Conservation (phyloP, 2,329 filamentous ascomycete species). For the Venturia nashicola region DNA sequence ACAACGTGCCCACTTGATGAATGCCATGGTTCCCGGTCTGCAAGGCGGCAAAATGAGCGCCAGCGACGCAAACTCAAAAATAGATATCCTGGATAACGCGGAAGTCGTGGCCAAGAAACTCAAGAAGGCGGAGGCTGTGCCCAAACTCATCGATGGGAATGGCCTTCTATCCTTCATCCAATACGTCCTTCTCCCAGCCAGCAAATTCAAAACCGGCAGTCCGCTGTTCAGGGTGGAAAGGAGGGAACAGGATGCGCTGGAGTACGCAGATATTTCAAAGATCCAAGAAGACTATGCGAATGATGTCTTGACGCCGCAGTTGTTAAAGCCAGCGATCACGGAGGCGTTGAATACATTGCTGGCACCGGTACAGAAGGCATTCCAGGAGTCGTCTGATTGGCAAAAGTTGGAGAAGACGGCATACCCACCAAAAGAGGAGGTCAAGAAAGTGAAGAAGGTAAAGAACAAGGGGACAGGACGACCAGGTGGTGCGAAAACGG, state of each 20-base stretch:
- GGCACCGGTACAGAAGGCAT: slow-evolving; percentile 65
- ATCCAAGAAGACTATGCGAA: slow-evolving; percentile 69
- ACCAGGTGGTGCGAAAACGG: slow-evolving; percentile 24
- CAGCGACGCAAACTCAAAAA: slow-evolving; percentile 66
- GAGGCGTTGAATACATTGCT: slow-evolving; percentile 62
- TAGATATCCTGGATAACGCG: slow-evolving; percentile 75
- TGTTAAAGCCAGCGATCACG: slow-evolving; percentile 74
- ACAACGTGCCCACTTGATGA: slow-evolving; percentile 58
- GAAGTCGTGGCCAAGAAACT: slow-evolving; percentile 72
- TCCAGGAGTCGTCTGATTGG: slow-evolving; percentile 62
- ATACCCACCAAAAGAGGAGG: slow-evolving; percentile 57
- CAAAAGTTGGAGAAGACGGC: slow-evolving; percentile 64
- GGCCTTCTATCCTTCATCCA: slow-evolving; percentile 80
- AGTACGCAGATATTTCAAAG: slow-evolving; percentile 65
- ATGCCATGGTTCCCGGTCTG: slow-evolving; percentile 82
- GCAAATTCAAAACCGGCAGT: slow-evolving; percentile 44
- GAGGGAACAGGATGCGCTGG: slow-evolving; percentile 53
- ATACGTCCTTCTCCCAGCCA: slow-evolving; percentile 70
- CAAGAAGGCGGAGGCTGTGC: slow-evolving; percentile 69
- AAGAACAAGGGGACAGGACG: slow-evolving; percentile 56
- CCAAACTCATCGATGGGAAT: slow-evolving; percentile 69
- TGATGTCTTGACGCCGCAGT: slow-evolving; percentile 70
- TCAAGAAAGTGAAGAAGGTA: slow-evolving; percentile 59
- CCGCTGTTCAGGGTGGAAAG: slow-evolving; percentile 57
- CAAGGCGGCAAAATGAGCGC: slow-evolving; percentile 68